These are phyloP conservation scores for Mimosa bimucronata DNA, from an alignment of 306 rosid genomes.

Conservation along the genomic window DNA sequence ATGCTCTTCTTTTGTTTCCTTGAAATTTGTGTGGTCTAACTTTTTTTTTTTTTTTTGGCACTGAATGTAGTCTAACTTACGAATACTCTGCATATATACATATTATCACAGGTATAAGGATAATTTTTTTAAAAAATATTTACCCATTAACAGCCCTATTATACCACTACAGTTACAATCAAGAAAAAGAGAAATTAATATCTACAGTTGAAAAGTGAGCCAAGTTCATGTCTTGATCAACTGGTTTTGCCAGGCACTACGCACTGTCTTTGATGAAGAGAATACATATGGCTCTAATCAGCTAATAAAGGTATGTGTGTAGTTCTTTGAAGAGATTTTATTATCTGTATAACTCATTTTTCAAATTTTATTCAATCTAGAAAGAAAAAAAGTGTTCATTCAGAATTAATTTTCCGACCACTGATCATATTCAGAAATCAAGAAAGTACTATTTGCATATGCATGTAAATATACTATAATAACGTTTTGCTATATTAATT, in stretches of 20 bases:
- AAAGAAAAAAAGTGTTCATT: neutral
- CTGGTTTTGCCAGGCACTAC: too few relatives aligned
- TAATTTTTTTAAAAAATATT: too few relatives aligned
- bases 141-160: neutral
- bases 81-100: neutral
- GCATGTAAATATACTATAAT: neutral
- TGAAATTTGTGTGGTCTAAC: constrained; percentile 5
- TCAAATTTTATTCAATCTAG: neutral
- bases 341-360: too few relatives aligned
- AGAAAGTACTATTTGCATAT: neutral
- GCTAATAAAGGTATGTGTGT: neutral
- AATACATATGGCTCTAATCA: neutral
- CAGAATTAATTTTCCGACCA: neutral
- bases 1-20: neutral
- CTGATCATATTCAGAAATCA: neutral
- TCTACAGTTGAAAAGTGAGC: too few relatives aligned
- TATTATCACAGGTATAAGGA: too few relatives aligned
- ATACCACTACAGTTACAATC: neutral
- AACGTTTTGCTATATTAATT: neutral
- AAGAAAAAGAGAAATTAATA: too few relatives aligned
- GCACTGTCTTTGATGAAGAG: too few relatives aligned
- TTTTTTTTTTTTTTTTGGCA: too few relatives aligned
- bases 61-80: too few relatives aligned
- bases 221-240: too few relatives aligned
- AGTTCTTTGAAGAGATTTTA: neutral